Percentiles rank a stretch among this genome's conserved stretches.
Conservation (phyloP, 345 rosid species). For the Gossypium stocksii region DNA sequence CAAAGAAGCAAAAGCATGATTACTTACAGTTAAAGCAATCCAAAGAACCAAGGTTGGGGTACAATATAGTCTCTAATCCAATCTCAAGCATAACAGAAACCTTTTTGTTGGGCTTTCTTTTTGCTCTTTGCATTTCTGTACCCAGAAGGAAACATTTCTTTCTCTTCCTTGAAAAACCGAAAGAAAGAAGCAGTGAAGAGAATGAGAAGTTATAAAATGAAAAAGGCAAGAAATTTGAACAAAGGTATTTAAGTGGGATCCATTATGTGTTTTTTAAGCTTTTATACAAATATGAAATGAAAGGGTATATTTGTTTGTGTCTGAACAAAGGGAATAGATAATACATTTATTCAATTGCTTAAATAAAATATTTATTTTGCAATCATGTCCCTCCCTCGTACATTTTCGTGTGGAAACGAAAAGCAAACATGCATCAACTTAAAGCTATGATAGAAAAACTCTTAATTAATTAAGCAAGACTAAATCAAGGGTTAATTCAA, state of each 20-base stretch:
- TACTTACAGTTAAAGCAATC: conserved; percentile 29
- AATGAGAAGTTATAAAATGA: conserved; percentile 1
- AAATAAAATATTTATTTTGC: too few species aligned
- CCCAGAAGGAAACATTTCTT: neutral
- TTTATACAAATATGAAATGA: neutral
- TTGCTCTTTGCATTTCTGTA: neutral
- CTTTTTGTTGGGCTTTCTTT: neutral
- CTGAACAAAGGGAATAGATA: too few species aligned
- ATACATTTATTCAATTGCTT: too few species aligned
- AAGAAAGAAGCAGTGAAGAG: neutral
- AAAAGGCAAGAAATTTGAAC: conserved; percentile 1
- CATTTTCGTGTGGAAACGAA: too few species aligned
- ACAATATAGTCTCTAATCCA: neutral
- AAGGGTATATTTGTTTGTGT: neutral
- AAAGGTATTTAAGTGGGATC: conserved; percentile 24
- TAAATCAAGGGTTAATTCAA: too few species aligned
- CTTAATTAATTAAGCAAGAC: too few species aligned
- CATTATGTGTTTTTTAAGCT: neutral
- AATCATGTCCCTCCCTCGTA: too few species aligned
- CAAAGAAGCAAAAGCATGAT: conserved; percentile 7
- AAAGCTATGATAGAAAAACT: too few species aligned
- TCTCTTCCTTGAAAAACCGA: neutral
- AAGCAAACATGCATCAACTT: too few species aligned
- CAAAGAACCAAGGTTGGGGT: conserved; percentile 17
- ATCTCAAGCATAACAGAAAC: conserved; percentile 11